Conservation (phyloP, 306 rosid species). For the Trichosanthes cucumerina region DNA sequence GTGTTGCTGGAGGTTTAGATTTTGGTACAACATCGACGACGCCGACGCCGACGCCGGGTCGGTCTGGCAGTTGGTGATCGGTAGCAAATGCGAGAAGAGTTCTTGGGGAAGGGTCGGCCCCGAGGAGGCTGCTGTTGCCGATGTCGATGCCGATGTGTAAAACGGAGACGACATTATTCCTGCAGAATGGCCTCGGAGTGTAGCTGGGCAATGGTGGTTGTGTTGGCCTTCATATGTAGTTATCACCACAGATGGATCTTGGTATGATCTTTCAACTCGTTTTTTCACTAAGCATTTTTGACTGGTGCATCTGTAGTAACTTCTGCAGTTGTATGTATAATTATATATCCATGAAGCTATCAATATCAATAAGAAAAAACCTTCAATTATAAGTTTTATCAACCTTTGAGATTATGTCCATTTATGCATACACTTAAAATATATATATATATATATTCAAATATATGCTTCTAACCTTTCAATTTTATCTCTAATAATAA, state of each 20-base stretch:
- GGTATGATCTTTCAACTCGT: conserved; percentile 73
- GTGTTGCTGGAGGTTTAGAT: conserved; percentile 27
- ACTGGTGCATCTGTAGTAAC: conserved; percentile 82
- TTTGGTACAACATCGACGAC: conserved; percentile 28
- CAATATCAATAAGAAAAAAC: background rate
- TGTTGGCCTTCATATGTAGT: conserved; percentile 92
- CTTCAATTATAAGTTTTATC: too few relatives aligned
- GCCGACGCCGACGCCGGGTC: conserved; percentile 25
- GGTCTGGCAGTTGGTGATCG: conserved; percentile 22
- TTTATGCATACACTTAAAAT: too few relatives aligned
- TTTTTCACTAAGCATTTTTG: conserved; percentile 75
- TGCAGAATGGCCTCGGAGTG: conserved; percentile 52
- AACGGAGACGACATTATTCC: conserved; percentile 38
- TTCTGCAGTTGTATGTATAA: conserved; percentile 35
- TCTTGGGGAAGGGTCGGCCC: conserved; percentile 38
- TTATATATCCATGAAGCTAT: background rate
- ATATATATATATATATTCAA: too few relatives aligned
- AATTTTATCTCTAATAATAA: too few relatives aligned
- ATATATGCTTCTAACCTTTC: too few relatives aligned
- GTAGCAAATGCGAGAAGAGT: conserved; percentile 56
- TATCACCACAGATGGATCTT: conserved; percentile 62
- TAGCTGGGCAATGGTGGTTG: conserved; percentile 77
- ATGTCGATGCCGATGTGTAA: conserved; percentile 25
- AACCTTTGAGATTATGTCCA: too few relatives aligned
- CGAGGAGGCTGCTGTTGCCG: conserved; percentile 4